A percentile compares a stretch with the other conserved stretches of the same genome.
Conservation (phyloP, 83 land plant genomes). For the Picea mariana region DNA sequence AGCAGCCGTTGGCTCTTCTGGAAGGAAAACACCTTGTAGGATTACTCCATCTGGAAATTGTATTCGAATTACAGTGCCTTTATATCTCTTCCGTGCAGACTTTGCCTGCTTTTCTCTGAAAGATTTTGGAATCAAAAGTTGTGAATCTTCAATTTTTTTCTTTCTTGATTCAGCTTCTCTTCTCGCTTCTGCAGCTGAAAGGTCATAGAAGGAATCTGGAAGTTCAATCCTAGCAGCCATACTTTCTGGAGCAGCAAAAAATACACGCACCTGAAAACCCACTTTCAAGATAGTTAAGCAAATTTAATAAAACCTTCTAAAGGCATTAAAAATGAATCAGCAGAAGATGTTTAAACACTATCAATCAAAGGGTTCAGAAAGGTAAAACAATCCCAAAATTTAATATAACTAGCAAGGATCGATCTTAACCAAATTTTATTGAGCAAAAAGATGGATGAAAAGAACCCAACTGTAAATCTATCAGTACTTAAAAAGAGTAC, state of each 20-base stretch:
- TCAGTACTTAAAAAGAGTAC: too few species aligned
- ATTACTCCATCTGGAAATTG: slow-evolving; percentile 93
- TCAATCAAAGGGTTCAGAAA: background rate
- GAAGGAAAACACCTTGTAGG: slow-evolving; percentile 76
- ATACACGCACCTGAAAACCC: slow-evolving; percentile 58
- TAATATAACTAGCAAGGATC: too few species aligned
- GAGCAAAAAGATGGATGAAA: too few species aligned
- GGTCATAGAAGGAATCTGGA: slow-evolving; percentile 77
- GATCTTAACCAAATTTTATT: too few species aligned
- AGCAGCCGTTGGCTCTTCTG: slow-evolving; percentile 64
- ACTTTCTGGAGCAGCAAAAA: slow-evolving; percentile 69
- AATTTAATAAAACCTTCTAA: background rate
- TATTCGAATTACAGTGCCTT: slow-evolving; percentile 54
- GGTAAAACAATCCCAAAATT: too few species aligned
- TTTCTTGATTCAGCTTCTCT: slow-evolving; percentile 68
- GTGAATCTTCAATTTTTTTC: slow-evolving; percentile 84
- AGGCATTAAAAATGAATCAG: background rate
- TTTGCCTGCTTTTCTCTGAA: slow-evolving; percentile 73
- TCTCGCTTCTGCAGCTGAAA: slow-evolving; percentile 65
- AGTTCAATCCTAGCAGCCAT: slow-evolving; percentile 70
- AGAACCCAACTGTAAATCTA: too few species aligned
- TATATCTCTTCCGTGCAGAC: slow-evolving; percentile 54
- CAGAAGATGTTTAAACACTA: background rate
- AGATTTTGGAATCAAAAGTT: slow-evolving; percentile 77
- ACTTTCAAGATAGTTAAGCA: background rate